A percentile compares a stretch with the other conserved stretches of the same genome.
These are phyloP conservation scores for Candida andamanensis DNA, from an alignment of 805 yeast genomes.

Conservation along the genomic window DNA sequence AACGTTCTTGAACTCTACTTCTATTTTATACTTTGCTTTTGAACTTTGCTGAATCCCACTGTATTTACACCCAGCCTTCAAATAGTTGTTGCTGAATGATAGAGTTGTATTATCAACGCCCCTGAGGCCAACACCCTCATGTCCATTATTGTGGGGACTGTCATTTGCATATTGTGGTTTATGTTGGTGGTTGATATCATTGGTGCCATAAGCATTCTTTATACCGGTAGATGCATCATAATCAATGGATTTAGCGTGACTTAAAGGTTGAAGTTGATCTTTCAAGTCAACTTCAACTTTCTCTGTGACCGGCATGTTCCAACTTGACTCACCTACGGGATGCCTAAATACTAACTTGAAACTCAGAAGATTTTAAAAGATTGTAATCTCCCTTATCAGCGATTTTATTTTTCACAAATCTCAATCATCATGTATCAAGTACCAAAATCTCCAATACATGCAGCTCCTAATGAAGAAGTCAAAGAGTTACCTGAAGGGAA, in stretches of 20 bases:
- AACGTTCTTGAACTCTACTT: conserved; percentile 65
- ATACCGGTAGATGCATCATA: too few species aligned
- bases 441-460: conserved; percentile 26
- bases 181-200: too few species aligned
- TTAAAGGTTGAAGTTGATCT: too few species aligned
- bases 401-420: too few species aligned
- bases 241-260: too few species aligned
- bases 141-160: too few species aligned
- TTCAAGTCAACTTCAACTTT: neutral
- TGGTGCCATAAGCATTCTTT: too few species aligned
- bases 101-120: conserved; percentile 11
- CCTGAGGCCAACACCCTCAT: conserved; percentile 7
- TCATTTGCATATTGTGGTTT: too few species aligned
- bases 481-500: conserved; percentile 20
- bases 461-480: conserved; percentile 31
- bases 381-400: too few species aligned
- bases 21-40: conserved; percentile 56
- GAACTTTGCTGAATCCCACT: conserved; percentile 71
- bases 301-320: neutral
- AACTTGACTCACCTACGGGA: too few species aligned
- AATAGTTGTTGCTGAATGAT: conserved; percentile 37
- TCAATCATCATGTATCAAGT: neutral
- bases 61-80: conserved; percentile 59
- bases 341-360: too few species aligned
- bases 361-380: too few species aligned